Conservation (phyloP, 225 moss, liverwort and hornwort species). For the Bryum argenteum region DNA sequence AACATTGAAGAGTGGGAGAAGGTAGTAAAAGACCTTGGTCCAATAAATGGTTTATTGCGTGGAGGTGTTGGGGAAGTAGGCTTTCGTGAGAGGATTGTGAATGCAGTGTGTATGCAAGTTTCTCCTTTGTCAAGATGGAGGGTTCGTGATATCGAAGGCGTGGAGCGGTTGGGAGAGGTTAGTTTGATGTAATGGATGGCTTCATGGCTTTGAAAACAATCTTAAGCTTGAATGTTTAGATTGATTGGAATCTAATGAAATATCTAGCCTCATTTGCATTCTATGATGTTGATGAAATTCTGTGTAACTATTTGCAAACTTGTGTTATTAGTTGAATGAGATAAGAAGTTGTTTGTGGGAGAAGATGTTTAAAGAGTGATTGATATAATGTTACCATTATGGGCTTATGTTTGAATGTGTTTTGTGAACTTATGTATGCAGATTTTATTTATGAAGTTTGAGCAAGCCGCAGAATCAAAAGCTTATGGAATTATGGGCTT, state of each 20-base stretch:
- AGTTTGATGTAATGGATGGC: background rate
- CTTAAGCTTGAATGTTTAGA: too few species aligned
- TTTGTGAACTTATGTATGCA: background rate
- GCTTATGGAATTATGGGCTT: background rate
- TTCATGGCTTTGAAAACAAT: too few species aligned
- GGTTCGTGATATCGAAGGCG: background rate
- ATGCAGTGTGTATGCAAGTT: background rate
- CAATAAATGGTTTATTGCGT: background rate
- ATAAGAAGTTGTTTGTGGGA: too few species aligned
- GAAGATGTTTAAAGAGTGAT: too few species aligned
- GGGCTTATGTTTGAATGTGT: background rate
- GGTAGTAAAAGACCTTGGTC: background rate
- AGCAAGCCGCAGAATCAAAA: background rate
- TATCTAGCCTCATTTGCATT: too few species aligned
- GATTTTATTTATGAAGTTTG: background rate
- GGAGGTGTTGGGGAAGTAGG: background rate
- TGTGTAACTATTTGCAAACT: too few species aligned
- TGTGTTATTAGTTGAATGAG: too few species aligned
- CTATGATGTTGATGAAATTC: too few species aligned
- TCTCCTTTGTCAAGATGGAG: background rate
- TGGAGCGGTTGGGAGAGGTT: background rate
- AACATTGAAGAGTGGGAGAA: background rate
- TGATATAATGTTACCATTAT: too few species aligned
- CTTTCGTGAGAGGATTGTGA: background rate
- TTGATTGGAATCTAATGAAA: too few species aligned